Base-by-base conservation (phyloP, 192 early-diverging fungal genomes). In the Thoreauomyces humboldtii region DNA sequence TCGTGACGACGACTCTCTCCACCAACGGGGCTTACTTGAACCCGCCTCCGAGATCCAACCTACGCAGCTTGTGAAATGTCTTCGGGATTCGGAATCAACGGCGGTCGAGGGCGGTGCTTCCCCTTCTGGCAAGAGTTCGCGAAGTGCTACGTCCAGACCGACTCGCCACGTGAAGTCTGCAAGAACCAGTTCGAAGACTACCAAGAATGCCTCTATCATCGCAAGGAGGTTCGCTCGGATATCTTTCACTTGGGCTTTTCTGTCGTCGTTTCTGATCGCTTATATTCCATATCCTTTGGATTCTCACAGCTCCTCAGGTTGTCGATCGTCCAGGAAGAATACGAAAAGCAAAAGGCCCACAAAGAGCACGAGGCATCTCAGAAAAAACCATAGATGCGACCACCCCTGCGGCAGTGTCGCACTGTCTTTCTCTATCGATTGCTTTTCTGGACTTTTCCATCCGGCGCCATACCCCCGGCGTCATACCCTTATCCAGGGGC, bases 121-220 rank as follows among this genome's bases (percentile, higher is more conserved):
- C 81, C 88, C 46, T 93, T 93, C 77, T 98, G 92, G 92, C 94
- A 96, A 78, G 94, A 96, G 74, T 95, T 94, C 77, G 79, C 90
- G 71, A 92, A 92, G 67, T 98, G 94, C 81, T 92, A 91, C 71
- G 92, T 88, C 71, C 75, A 83, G 69, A 88, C 90, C 59, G 87
- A 91, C 74, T 64, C 74, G 11, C 87, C 84, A 27, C 44, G 38
- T n/a, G 71, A 86, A 41, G 86, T 94, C 72, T 96, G 94, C 77
- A 53, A 81, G 31, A 71, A 74, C 34, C 86, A 91, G 65, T 86
- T 83, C 63, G 94, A 96, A 54, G 96, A 98, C 75, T 98, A 98
- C 78, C 77, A 91, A 46, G 96, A 98, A 79, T 98, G 96, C 74
- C 81, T 98, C 45, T 93, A 94, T 72, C 92, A 94, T 70, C 88